A percentile compares a stretch with the other conserved stretches of the same genome.
These are phyloP conservation scores for Heterobasidion irregulare DNA, from an alignment of 1,284 basidiomycete genomes.

Conservation along the genomic window DNA sequence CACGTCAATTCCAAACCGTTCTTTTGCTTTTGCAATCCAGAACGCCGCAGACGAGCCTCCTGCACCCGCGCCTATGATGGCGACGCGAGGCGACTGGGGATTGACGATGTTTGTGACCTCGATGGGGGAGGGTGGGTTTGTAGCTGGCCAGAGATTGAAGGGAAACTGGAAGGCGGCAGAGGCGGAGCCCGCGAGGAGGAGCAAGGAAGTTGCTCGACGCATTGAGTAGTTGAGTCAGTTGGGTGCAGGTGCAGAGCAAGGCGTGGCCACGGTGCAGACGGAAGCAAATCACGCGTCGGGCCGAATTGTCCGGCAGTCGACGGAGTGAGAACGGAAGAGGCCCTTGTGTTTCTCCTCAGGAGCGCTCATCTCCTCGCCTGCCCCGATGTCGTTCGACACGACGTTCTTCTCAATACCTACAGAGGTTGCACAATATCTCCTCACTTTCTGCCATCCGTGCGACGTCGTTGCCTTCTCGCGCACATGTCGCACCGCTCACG, in stretches of 20 bases:
- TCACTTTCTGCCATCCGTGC: conserved; percentile 42
- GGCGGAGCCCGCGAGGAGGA: conserved; percentile 12
- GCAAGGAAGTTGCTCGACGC: neutral
- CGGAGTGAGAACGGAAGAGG: too few relatives aligned
- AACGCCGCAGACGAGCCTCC: conserved; percentile 82
- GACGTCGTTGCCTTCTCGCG: conserved; percentile 50
- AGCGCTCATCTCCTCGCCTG: too few relatives aligned
- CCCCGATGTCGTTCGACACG: too few relatives aligned
- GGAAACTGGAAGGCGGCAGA: conserved; percentile 45
- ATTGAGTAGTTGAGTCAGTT: neutral
- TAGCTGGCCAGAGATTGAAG: conserved; percentile 32
- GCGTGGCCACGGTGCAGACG: too few relatives aligned
- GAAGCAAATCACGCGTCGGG: too few relatives aligned
- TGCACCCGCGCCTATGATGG: conserved; percentile 85
- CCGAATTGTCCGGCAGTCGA: too few relatives aligned
- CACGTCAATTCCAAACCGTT: conserved; percentile 55
- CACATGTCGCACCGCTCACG: conserved; percentile 37
- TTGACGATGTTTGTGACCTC: neutral
- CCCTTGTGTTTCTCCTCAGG: too few relatives aligned
- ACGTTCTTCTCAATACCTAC: conserved; percentile 30
- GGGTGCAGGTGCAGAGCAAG: neutral
- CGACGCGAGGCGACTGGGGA: conserved; percentile 30
- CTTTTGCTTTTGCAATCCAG: conserved; percentile 73
- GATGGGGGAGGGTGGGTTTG: neutral
- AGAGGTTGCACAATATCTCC: conserved; percentile 48